Base-by-base conservation (phyloP, 2,329 filamentous ascomycete species). In the Colletotrichum theobromicola region DNA sequence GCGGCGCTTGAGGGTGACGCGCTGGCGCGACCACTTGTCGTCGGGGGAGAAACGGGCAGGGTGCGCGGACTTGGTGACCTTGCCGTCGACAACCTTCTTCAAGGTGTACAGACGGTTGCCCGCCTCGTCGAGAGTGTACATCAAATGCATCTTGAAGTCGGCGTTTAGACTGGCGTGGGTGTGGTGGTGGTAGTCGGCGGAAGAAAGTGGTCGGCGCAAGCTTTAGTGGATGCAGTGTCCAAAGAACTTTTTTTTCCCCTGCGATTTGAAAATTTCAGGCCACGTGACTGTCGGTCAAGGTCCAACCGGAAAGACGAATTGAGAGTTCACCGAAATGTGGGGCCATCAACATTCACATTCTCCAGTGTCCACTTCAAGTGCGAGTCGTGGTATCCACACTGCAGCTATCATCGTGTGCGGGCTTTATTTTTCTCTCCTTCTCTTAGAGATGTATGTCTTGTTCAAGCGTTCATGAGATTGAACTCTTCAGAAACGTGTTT, bases 21-120 rank as follows among this genome's bases (percentile, higher is more conserved):
- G 93, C 88, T 98, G 96, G 83, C 95, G 94, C 82, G 95, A 98
- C 91, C 97, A 98, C 90, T 98, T 98, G 90, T 99, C 97, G 87
- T 99, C 97, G 77, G 97, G 97, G 61, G 95, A 98, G 90, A 98
- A 99, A 79, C 97, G 91, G 57, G 97, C 97, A 61, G 97, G 96
- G 88, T 98, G 96, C 71, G 97, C 97, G 68, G 94, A 97, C 90
- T 98, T 98, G 84, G 96, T 98, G 82, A 98, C 95, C 83, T 95
- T 92, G 82, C 94, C 94, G 80, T 92, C 89, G 79, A 96, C 91
- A 79, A 97, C 91, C 89, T 98, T 98, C 88, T 98, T 96, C 78
- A 98, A 92, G 62, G 97, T 98, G 90, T 98, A 99, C 81, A 94
- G 87, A 84, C 96, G 95, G 89, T 95, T 96, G 89, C 96, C 96